A percentile compares a stretch with the other conserved stretches of the same genome.
Evolutionary conservation across 345 rosid genomes (phyloP).

Genomic region (Populus nigra): DNA sequence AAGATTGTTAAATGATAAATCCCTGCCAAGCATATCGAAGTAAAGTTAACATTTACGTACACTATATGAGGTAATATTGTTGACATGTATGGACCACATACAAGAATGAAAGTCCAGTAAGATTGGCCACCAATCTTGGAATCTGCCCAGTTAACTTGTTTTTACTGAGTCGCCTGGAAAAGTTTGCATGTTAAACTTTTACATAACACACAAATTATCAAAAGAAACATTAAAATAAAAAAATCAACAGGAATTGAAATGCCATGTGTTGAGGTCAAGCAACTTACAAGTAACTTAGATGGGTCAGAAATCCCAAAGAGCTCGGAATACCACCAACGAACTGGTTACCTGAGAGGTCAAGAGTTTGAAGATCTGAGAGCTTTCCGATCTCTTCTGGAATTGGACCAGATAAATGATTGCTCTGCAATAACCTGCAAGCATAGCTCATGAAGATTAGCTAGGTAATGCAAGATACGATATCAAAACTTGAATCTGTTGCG

Average conservation of each 20-base stretch:
- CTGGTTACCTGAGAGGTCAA: constrained; percentile 85
- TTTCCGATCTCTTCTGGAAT: constrained; percentile 70
- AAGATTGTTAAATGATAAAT: constrained; percentile 84
- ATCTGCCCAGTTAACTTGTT: constrained; percentile 79
- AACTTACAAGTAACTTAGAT: constrained; percentile 88
- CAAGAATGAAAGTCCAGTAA: constrained; percentile 87
- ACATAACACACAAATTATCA: constrained; percentile 15
- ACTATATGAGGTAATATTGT: not conserved
- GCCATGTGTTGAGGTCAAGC: constrained; percentile 16
- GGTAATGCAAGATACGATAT: not conserved
- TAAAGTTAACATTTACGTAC: not conserved
- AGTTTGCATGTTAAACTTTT: constrained; percentile 23
- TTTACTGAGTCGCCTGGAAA: constrained; percentile 69
- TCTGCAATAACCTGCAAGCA: constrained; percentile 58
- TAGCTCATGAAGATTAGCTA: not conserved
- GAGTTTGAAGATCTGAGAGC: constrained; percentile 68
- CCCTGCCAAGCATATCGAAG: constrained; percentile 42
- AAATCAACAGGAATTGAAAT: constrained; percentile 3
- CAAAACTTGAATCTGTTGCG: not conserved
- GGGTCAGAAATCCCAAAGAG: constrained; percentile 67
- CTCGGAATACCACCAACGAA: constrained; percentile 75
- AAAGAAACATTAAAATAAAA: constrained; percentile 7
- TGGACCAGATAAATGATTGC: constrained; percentile 60
- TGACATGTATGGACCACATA: constrained; percentile 32
- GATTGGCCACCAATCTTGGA: constrained; percentile 70